A percentile compares a stretch with the other conserved stretches of the same genome.
These are phyloP conservation scores for Fragaria nilgerrensis DNA, from an alignment of 306 rosid species.

Conservation along the genomic window DNA sequence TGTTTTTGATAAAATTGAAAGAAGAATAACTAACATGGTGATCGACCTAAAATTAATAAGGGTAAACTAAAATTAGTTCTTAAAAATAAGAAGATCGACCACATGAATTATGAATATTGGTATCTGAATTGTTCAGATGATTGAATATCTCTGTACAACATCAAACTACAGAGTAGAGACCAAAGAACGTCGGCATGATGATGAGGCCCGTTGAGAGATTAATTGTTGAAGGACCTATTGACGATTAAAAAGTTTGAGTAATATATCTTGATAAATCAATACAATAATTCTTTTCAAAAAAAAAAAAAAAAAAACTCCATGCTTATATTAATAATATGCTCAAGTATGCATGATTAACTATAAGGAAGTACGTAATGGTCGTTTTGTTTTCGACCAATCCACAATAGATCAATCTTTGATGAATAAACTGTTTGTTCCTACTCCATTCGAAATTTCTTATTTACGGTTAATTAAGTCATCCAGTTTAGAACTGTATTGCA, in stretches of 20 bases:
- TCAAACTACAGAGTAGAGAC: constrained; percentile 25
- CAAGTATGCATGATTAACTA: background rate
- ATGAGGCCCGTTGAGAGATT: constrained; percentile 20
- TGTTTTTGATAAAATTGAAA: too few relatives aligned
- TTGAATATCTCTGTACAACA: background rate
- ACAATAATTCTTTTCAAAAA: too few relatives aligned
- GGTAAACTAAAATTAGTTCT: too few relatives aligned
- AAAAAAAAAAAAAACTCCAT: too few relatives aligned
- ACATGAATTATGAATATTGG: background rate
- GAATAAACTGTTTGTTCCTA: background rate
- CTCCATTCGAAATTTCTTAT: background rate
- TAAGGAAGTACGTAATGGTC: background rate
- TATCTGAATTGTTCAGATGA: background rate
- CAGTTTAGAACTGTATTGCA: background rate
- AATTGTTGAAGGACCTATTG: constrained; percentile 26
- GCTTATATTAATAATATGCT: background rate
- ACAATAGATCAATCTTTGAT: background rate
- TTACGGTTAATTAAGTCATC: background rate
- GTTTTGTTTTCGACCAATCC: background rate
- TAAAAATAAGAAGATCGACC: too few relatives aligned
- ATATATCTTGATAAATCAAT: background rate
- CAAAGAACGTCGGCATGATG: constrained; percentile 20
- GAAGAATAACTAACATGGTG: too few relatives aligned
- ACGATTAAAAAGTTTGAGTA: constrained; percentile 36
- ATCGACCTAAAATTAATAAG: too few relatives aligned